phyloP scores from a whole-genome alignment of 1,284 basidiomycete genomes.

The Sanghuangporus sanghuang region DNA sequence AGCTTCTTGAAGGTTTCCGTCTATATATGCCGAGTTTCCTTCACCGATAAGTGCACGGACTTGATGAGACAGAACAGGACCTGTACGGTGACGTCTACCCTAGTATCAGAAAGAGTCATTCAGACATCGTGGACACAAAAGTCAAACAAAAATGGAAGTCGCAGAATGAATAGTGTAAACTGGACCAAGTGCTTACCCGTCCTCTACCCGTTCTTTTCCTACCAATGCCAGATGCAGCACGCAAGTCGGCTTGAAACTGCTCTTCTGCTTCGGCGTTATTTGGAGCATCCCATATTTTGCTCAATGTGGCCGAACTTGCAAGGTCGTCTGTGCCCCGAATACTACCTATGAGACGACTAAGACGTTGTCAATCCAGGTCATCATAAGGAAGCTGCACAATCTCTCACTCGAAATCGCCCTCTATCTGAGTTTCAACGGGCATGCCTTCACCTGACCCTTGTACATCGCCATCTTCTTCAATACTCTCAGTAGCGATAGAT shows the following conservation, averaged over 20 bases:
- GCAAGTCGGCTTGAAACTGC: conserved; percentile 64
- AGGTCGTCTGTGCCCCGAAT: conserved; percentile 48
- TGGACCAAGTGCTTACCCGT: neutral
- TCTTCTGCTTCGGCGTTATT: conserved; percentile 62
- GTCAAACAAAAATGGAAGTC: no score
- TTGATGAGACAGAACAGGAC: conserved; percentile 73
- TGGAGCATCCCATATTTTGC: conserved; percentile 56
- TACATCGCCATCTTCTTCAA: neutral
- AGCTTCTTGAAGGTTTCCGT: conserved; percentile 62
- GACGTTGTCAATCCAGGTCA: neutral
- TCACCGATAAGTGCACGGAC: conserved; percentile 79
- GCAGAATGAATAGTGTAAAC: no score
- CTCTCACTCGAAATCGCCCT: conserved; percentile 28
- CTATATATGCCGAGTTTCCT: conserved; percentile 85
- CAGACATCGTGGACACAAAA: no score
- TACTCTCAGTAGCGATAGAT: neutral
- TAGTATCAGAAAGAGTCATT: conserved; percentile 13
- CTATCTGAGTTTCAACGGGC: conserved; percentile 19
- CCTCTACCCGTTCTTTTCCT: conserved; percentile 33
- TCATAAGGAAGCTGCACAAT: neutral
- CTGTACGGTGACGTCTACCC: conserved; percentile 34
- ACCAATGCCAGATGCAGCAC: conserved; percentile 68
- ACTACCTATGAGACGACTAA: conserved; percentile 57
- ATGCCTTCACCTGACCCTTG: conserved; percentile 3
- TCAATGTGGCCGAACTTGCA: conserved; percentile 41